Evolutionary conservation across 1,284 basidiomycete genomes (phyloP).

Genomic region (Fistulinella cinereoalba): DNA sequence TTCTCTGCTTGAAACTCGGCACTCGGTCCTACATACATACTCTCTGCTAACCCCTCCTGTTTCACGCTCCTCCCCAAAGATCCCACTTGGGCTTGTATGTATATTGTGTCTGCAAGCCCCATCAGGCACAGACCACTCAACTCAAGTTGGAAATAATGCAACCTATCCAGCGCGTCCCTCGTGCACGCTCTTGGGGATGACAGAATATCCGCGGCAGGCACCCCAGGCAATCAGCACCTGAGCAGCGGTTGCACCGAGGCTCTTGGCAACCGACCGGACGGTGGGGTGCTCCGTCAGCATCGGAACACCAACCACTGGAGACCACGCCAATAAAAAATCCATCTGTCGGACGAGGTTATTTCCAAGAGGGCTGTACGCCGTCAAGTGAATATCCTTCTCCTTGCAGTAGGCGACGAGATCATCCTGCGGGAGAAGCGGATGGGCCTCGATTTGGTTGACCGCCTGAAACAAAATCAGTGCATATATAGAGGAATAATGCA

Average conservation of each 20-base stretch:
- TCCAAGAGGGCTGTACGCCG: conserved; percentile 84
- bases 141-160: conserved; percentile 71
- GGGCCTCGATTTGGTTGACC: conserved; percentile 83
- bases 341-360: conserved; percentile 47
- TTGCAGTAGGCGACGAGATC: conserved; percentile 69
- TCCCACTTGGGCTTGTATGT: conserved; percentile 64
- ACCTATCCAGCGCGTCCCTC: conserved; percentile 33
- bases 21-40: no score
- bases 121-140: conserved; percentile 42
- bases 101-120: conserved; percentile 55
- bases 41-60: conserved; percentile 40
- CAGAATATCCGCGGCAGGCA: conserved; percentile 59
- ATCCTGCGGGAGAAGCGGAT: conserved; percentile 74
- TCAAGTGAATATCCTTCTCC: conserved; percentile 73
- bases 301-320: conserved; percentile 51
- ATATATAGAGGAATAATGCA: no score
- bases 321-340: background rate
- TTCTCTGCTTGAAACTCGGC: background rate
- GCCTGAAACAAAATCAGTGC: conserved; percentile 36
- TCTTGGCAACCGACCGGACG: conserved; percentile 59
- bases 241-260: conserved; percentile 56
- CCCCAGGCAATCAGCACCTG: conserved; percentile 74
- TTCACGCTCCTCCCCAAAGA: conserved; percentile 66
- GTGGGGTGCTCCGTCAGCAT: conserved; percentile 62
- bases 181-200: conserved; percentile 73